A percentile compares a stretch with the other conserved stretches of the same genome.
Evolutionary conservation across 345 rosid genomes (phyloP).

Genomic region (Toxicodendron radicans): DNA sequence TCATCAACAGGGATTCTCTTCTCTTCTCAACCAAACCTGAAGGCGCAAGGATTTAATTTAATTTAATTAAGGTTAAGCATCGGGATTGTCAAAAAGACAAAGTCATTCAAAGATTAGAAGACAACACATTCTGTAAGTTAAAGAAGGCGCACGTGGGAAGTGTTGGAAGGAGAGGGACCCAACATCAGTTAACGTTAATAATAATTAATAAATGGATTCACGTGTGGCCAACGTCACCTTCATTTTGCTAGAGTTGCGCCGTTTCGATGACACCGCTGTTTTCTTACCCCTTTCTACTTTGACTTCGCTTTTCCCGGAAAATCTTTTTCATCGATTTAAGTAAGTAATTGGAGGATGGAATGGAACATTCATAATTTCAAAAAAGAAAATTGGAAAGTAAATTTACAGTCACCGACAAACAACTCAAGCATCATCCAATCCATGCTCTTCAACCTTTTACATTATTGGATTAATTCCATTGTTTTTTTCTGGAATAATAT

Average conservation of each 20-base stretch:
- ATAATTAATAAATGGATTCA: slow-evolving; percentile 33
- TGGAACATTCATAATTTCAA: neutral
- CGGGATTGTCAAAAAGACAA: slow-evolving; percentile 21
- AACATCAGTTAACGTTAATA: neutral
- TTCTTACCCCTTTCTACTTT: slow-evolving; percentile 7
- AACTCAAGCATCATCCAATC: neutral
- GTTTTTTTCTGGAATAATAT: too few relatives aligned
- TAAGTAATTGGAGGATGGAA: too few relatives aligned
- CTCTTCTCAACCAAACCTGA: neutral
- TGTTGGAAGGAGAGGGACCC: slow-evolving; percentile 17
- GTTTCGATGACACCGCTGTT: slow-evolving; percentile 42
- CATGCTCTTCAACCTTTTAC: neutral
- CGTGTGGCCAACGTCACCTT: slow-evolving; percentile 48
- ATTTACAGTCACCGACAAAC: slow-evolving; percentile 16
- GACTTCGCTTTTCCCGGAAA: slow-evolving; percentile 30
- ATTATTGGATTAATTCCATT: too few relatives aligned
- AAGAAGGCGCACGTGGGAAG: slow-evolving; percentile 36
- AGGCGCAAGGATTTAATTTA: slow-evolving; percentile 9
- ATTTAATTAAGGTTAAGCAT: slow-evolving; percentile 8
- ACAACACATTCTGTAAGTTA: slow-evolving; percentile 6
- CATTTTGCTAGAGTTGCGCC: slow-evolving; percentile 36
- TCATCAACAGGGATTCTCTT: slow-evolving; percentile 7
- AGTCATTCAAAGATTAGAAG: too few relatives aligned
- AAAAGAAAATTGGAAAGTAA: too few relatives aligned
- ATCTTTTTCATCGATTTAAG: too few relatives aligned